Evolutionary conservation across 2,329 filamentous ascomycete genomes (phyloP).

Genomic region (Blastomyces silverae): DNA sequence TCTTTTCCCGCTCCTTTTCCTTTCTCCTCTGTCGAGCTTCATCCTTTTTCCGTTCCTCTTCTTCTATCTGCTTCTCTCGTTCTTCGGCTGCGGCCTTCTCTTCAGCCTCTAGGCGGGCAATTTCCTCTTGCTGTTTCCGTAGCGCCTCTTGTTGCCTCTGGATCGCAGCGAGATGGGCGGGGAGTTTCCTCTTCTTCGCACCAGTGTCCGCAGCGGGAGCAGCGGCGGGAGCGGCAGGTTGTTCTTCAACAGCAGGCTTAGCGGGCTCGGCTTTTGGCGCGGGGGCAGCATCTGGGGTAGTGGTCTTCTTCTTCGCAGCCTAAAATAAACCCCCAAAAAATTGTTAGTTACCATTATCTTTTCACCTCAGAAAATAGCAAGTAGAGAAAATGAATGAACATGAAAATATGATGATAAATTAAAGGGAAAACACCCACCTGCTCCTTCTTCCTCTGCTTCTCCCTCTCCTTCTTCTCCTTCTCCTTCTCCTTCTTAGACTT

Average conservation of each 20-base stretch:
- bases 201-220: slow-evolving; percentile 31
- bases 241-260: slow-evolving; percentile 41
- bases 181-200: slow-evolving; percentile 83
- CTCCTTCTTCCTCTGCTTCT: slow-evolving; percentile 98
- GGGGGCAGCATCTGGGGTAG: slow-evolving; percentile 41
- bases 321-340: slow-evolving; percentile 30
- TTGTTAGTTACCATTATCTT: slow-evolving; percentile 11
- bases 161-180: slow-evolving; percentile 47
- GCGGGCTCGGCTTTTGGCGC: slow-evolving; percentile 51
- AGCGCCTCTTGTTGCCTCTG: slow-evolving; percentile 46
- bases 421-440: slow-evolving; percentile 54
- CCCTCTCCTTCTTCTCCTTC: slow-evolving; percentile 92
- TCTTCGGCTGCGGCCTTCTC: slow-evolving; percentile 39
- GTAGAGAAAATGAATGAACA: neutral
- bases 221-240: slow-evolving; percentile 23
- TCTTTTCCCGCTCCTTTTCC: slow-evolving; percentile 47
- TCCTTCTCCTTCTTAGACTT: slow-evolving; percentile 99
- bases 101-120: slow-evolving; percentile 37
- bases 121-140: slow-evolving; percentile 42
- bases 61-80: slow-evolving; percentile 33
- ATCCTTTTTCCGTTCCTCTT: slow-evolving; percentile 44
- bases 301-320: slow-evolving; percentile 78
- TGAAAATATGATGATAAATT: neutral
- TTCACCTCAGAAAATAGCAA: neutral
- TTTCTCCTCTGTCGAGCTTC: slow-evolving; percentile 44